phyloP scores from a whole-genome alignment of 2,329 filamentous ascomycete genomes.

The Nemania bipapillata region DNA sequence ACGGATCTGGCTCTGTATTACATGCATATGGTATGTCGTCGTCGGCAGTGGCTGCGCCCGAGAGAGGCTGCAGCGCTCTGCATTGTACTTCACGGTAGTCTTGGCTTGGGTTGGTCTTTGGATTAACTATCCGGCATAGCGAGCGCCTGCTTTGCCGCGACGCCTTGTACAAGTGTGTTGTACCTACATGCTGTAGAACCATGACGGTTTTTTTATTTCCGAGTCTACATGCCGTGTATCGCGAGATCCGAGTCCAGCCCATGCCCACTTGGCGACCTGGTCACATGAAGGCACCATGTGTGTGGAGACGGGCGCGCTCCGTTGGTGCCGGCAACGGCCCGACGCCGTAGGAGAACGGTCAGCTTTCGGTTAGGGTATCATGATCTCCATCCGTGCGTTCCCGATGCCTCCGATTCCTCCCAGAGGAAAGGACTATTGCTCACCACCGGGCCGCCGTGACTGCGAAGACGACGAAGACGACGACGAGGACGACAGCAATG shows the following conservation, averaged over 20 bases:
- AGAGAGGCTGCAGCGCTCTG: no score
- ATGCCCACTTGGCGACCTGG: background rate
- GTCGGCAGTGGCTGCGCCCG: slow-evolving; percentile 6
- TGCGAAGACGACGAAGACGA: no score
- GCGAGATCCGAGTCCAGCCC: background rate
- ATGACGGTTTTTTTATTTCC: background rate
- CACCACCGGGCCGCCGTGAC: background rate
- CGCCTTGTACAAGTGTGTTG: background rate
- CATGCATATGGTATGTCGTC: slow-evolving; percentile 16
- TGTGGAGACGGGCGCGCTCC: slow-evolving; percentile 7
- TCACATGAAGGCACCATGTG: background rate
- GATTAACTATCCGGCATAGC: background rate
- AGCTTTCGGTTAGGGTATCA: background rate
- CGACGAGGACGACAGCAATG: no score
- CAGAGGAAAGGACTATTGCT: background rate
- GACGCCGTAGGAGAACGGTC: slow-evolving; percentile 2
- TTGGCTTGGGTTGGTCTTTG: no score
- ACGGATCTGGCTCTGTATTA: slow-evolving; percentile 8
- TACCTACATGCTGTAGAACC: background rate
- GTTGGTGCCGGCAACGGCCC: slow-evolving; percentile 5
- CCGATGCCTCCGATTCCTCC: background rate
- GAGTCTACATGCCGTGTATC: background rate
- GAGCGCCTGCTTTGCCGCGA: background rate
- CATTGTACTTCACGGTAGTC: background rate
- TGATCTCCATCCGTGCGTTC: background rate